Evolutionary conservation across 163 green algal genomes (phyloP).

Genomic region (Volvox carteri): DNA sequence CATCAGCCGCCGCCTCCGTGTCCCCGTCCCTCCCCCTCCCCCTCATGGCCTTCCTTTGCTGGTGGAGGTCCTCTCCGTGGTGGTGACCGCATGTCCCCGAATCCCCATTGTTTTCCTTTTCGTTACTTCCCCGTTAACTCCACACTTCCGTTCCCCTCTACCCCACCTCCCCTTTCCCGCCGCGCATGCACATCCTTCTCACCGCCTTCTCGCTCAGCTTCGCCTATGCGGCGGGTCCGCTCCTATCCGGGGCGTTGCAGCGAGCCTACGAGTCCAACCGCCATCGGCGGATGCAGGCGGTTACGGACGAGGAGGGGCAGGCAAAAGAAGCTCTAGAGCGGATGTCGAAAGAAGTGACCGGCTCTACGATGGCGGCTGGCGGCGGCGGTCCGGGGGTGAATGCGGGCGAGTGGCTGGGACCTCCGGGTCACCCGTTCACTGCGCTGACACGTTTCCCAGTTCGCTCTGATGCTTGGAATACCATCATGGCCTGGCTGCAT

Average conservation of each 20-base stretch:
- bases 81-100: too few relatives aligned
- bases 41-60: too few relatives aligned
- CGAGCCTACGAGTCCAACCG: conserved; percentile 1
- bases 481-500: conserved; percentile 63
- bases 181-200: too few relatives aligned
- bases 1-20: too few relatives aligned
- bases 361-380: background rate
- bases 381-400: background rate
- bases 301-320: background rate
- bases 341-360: background rate
- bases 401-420: background rate
- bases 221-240: conserved; percentile 10
- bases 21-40: too few relatives aligned
- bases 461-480: conserved; percentile 53
- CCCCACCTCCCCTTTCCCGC: background rate
- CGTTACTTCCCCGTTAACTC: too few relatives aligned
- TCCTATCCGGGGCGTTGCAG: background rate
- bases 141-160: too few relatives aligned
- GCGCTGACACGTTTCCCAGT: conserved; percentile 1
- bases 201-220: background rate
- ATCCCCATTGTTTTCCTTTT: too few relatives aligned
- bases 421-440: conserved; percentile 11
- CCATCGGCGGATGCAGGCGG: too few relatives aligned
- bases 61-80: too few relatives aligned
- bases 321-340: background rate